Base-by-base conservation (phyloP, 1,284 basidiomycete genomes). In the Rhodofomes roseus region DNA sequence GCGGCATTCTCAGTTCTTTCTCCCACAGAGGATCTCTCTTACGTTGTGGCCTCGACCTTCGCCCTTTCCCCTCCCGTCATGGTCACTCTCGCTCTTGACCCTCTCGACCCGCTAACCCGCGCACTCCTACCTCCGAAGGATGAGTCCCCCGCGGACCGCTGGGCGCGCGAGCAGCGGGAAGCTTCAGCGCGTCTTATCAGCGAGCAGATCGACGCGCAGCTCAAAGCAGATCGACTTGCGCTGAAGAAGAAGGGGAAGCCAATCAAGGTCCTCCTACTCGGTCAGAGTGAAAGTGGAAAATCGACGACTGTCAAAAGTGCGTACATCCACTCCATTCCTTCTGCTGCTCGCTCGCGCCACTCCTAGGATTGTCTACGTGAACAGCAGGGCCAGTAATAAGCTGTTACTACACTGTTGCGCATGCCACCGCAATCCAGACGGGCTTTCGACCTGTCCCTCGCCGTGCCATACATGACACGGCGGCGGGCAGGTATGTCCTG, bases 181-280 rank as follows among this genome's bases (percentile, higher is more conserved):
- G 78, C 79, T 0, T 81, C 86, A 60, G 87, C 86, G 0, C 79
- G 80, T 66, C 76, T 77, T 58, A 75, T 76, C 46, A 88, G 83
- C 69, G 85, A 87, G 51, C 79, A 81, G 61, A 90, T 90, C 63
- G 88, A 90, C 75, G 85, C 86, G 58, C 80, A 83, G 68, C 73
- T 90, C 44, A 77, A 79, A 51, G 76, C 74, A 52, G 87, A 89
- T 65, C 78, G 74, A 62, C 75, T 77, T 16, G 77, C 73, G 0
- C 72, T 82, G 59, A 85, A 77, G 73, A 85, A 79, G 73, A 82
- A 76, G 65, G 79, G 77, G 63, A 71, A 73, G 54, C 79, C 83
- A 0, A 80, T 88, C 62, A 84, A 85, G 65, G 73, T 89, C 34
- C 74, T 89, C 59, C 74, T 88, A 43, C 75, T 89, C 6, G 87